Conservation (phyloP, 768 basidiomycete species). For the Glaciozyma antarctica region DNA sequence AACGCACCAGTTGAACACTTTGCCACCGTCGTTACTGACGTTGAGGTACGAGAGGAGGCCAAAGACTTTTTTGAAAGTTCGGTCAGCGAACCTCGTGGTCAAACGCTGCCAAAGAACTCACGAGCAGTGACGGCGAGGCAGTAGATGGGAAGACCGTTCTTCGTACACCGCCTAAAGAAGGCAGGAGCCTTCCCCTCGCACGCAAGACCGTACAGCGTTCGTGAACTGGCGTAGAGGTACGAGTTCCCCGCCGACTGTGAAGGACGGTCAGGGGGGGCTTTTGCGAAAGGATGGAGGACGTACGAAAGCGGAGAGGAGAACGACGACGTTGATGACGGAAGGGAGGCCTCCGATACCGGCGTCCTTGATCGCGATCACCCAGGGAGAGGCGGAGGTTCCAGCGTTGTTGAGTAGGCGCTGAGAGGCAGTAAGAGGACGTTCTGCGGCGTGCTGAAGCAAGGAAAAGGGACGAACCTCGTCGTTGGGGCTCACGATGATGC, state of each 20-base stretch:
- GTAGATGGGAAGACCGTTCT: slow-evolving; percentile 64
- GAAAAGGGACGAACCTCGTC: no score
- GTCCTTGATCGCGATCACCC: slow-evolving; percentile 60
- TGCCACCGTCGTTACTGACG: slow-evolving; percentile 54
- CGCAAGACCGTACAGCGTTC: slow-evolving; percentile 70
- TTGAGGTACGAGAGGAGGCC: slow-evolving; percentile 61
- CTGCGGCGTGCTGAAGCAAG: no score
- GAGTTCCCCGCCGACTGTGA: slow-evolving; percentile 32
- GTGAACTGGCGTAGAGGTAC: slow-evolving; percentile 78
- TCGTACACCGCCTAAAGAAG: slow-evolving; percentile 55
- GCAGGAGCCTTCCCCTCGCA: slow-evolving; percentile 60
- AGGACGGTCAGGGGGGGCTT: background rate
- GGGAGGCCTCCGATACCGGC: slow-evolving; percentile 56
- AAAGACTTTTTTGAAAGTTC: no score
- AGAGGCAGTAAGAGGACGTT: no score
- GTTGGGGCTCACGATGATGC: no score
- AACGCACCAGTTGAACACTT: slow-evolving; percentile 22
- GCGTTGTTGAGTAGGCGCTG: slow-evolving; percentile 34
- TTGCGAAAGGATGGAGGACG: background rate
- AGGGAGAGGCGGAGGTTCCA: background rate
- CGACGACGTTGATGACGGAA: slow-evolving; percentile 49
- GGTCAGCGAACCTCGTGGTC: no score
- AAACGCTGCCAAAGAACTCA: slow-evolving; percentile 43
- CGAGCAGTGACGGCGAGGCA: slow-evolving; percentile 57
- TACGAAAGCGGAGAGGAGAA: slow-evolving; percentile 71